Evolutionary conservation across 106 monocot genomes (phyloP), one percentile per base, ranked within the genome.

Genomic region (Dioscorea alata): DNA sequence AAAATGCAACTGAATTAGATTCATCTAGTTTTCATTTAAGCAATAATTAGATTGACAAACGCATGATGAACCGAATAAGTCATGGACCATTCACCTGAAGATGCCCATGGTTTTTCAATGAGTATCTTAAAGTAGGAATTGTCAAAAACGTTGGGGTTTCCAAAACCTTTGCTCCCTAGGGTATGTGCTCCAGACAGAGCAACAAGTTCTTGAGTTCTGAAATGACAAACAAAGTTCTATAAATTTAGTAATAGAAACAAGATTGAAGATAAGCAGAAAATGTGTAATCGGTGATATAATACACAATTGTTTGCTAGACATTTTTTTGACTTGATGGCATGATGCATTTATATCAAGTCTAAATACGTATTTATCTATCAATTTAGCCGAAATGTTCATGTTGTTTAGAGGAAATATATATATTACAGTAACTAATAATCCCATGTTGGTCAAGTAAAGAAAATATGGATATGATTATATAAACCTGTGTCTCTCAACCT

Each of bases 101-200:
- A 76, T 63, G 70, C 64, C 92, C 92, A 92, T 64, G 97, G 86
- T 71, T 89, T 97, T 61, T 86, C 87, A 35, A 97, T 70, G 66
- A 97, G 89, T 71, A 97, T 79, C 64, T 85, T 92, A 83, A 72
- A 97, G 74, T 97, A 97, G 22, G 87, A 48, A 79, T 97, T 97
- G 67, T 97, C 92, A 59, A 92, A 97, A 50, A 75, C 63, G 85
- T 50, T 54, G 49, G 92, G 97, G 68, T 65, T 89, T 73, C 92
- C 92, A 75, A 97, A 97, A n/a, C 92, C 97, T 80, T 92, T 97
- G 31, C 75, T 73, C 72, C 92, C 97, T 59, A 97, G 72, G 54
- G 92, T 92, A 78, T 97, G 97, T 32, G 97, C 97, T 72, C 92
- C 97, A 23, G 89, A 97, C 78, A 97, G 75, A 31, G 64, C 86